Percentiles rank a stretch among this genome's conserved stretches.
Conservation (phyloP, 2,329 filamentous ascomycete genomes). For the Talaromyces funiculosus region DNA sequence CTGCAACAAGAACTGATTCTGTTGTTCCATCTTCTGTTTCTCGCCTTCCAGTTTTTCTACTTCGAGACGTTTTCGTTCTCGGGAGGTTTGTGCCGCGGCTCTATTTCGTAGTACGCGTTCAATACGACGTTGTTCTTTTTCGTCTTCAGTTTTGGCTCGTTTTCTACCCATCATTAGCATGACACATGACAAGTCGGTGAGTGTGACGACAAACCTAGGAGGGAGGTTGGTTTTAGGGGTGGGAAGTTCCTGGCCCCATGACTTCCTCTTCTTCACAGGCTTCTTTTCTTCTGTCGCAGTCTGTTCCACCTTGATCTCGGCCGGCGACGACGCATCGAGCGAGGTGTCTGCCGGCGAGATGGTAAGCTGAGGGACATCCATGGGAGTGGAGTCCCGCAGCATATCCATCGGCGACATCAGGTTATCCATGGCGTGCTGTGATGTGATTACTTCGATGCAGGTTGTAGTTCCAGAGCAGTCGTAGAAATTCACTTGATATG, state of each 20-base stretch:
- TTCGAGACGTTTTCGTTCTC: conserved; percentile 84
- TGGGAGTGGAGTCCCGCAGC: conserved; percentile 21
- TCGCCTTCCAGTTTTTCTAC: conserved; percentile 73
- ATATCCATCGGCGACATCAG: conserved; percentile 11
- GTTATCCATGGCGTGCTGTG: conserved; percentile 12
- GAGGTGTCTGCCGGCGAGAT: conserved; percentile 39
- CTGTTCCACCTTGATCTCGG: conserved; percentile 16
- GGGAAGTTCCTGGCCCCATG: conserved; percentile 95
- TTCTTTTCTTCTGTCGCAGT: conserved; percentile 57
- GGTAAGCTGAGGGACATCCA: conserved; percentile 34
- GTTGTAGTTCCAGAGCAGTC: background rate
- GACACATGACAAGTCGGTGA: too few species aligned
- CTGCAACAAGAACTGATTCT: conserved; percentile 65
- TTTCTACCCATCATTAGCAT: conserved; percentile 54
- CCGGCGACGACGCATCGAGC: conserved; percentile 23
- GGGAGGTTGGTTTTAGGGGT: conserved; percentile 95
- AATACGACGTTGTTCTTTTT: conserved; percentile 96
- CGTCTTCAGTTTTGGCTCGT: conserved; percentile 96
- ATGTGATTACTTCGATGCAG: background rate
- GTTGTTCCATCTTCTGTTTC: conserved; percentile 60
- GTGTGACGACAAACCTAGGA: conserved; percentile 63
- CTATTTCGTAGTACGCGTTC: conserved; percentile 96
- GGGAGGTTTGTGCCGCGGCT: conserved; percentile 89
- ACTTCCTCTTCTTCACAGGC: conserved; percentile 87
- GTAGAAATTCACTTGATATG: conserved; percentile 5